These are phyloP conservation scores for Fagopyrum homotropicum DNA, from an alignment of 148 eudicot genomes.

Conservation along the genomic window DNA sequence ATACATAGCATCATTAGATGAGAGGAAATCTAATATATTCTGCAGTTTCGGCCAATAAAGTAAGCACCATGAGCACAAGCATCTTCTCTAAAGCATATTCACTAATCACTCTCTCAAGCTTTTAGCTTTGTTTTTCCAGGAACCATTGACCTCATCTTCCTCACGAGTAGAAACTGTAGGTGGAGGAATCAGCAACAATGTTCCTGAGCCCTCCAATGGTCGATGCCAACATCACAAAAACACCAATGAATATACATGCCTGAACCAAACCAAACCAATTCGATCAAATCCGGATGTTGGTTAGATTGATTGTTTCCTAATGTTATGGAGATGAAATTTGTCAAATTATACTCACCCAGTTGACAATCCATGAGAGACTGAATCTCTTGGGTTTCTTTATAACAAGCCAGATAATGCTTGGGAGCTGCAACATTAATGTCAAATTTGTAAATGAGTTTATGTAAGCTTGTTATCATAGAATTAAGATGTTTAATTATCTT, in stretches of 20 bases:
- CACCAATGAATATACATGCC: conserved; percentile 64
- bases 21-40: not conserved
- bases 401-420: conserved; percentile 75
- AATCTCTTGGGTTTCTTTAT: conserved; percentile 74
- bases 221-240: conserved; percentile 76
- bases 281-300: not conserved
- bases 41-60: not conserved
- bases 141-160: not conserved
- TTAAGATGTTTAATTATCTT: conserved; percentile 18
- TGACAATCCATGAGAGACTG: conserved; percentile 65
- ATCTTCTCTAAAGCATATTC: not conserved
- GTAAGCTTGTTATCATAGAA: not conserved
- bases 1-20: not conserved
- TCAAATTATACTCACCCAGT: conserved; percentile 50
- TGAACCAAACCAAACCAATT: conserved; percentile 19
- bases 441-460: not conserved
- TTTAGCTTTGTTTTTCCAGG: not conserved
- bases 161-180: conserved; percentile 63
- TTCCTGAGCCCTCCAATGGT: conserved; percentile 81
- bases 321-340: not conserved
- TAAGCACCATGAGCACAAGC: not conserved
- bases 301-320: not conserved
- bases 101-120: not conserved
- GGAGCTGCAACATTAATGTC: conserved; percentile 47
- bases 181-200: conserved; percentile 66